Conservation (phyloP, 805 yeast genomes). For the Hagleromyces aurorensis region DNA sequence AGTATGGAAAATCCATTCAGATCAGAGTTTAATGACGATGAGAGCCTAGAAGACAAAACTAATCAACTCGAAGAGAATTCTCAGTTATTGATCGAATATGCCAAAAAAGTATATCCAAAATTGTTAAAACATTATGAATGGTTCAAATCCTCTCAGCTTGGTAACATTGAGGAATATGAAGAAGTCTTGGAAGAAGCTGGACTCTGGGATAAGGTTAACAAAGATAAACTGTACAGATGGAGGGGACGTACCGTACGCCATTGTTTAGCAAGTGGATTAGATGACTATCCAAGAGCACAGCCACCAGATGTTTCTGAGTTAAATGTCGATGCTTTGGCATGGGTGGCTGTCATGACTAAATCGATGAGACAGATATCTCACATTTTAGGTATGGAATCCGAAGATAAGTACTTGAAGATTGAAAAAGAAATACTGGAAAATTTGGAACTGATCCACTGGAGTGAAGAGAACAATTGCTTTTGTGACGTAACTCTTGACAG, state of each 20-base stretch:
- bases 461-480: slow-evolving; percentile 51
- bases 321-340: slow-evolving; percentile 79
- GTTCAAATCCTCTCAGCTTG: slow-evolving; percentile 77
- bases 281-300: slow-evolving; percentile 85
- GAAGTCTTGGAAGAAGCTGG: slow-evolving; percentile 22
- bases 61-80: slow-evolving; percentile 50
- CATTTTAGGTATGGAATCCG: slow-evolving; percentile 52
- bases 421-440: slow-evolving; percentile 53
- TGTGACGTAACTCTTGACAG: slow-evolving; percentile 81
- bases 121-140: slow-evolving; percentile 72
- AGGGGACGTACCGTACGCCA: slow-evolving; percentile 81
- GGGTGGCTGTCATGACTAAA: slow-evolving; percentile 91
- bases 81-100: slow-evolving; percentile 49
- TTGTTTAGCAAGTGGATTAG: slow-evolving; percentile 88
- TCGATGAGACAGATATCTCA: slow-evolving; percentile 70
- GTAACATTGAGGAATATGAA: slow-evolving; percentile 64
- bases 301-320: slow-evolving; percentile 83
- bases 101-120: slow-evolving; percentile 64
- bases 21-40: slow-evolving; percentile 12
- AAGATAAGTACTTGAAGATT: slow-evolving; percentile 41
- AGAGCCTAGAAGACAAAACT: slow-evolving; percentile 33
- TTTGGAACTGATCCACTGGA: slow-evolving; percentile 77
- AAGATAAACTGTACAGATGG: slow-evolving; percentile 78
- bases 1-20: slow-evolving; percentile 8
- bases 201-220: slow-evolving; percentile 34